Base-by-base conservation (phyloP, 1,284 basidiomycete species). In the Vanrija sp. region DNA sequence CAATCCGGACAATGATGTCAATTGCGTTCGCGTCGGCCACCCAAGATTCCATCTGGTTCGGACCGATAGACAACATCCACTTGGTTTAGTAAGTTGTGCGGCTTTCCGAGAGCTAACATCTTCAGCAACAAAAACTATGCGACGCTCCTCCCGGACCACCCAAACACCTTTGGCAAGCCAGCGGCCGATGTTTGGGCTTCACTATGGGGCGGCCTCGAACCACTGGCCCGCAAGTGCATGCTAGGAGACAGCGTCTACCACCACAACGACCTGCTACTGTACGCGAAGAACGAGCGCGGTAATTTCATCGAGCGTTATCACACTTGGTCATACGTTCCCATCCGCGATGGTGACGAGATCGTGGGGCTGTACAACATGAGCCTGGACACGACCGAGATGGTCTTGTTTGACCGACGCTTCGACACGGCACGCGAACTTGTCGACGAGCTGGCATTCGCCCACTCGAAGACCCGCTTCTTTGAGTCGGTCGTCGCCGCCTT, bases 281-380 rank as follows among this genome's bases (percentile, higher is more conserved):
- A 55, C 49, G 38, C 55, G 39, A 51, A 51, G 26, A 48, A 56
- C 23, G 65, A 61, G 2, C 49, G 61, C 18, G 66, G 61, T 9
- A 54, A 52, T 1, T 51, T 57, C 10, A n/a, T 64, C 15, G 73
- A 74, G 55, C 52, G 47, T 16, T 72, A 74, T 50, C 69, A 68
- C 46, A 61, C 65, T 15, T 71, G 63, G 66, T 61, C 67, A 39
- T 68, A 62, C 19, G 60, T 69, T 1, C 73, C 73, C 9, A 69
- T 75, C 49, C 51, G 25, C 12, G 65, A 51, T 26, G 57, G 55
- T 21, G 55, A 64, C n/a, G 52, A 60, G 28, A 54, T 69, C 8
- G 43, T 71, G 1, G 73, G 65, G 7, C 45, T 73, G 19, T 72
- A 64, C 61, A 70, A 70, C 49, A 64, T 65, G 46, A 64, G 64